Conservation (phyloP, 495 filamentous ascomycete genomes). For the Aspergillus nidulans region DNA sequence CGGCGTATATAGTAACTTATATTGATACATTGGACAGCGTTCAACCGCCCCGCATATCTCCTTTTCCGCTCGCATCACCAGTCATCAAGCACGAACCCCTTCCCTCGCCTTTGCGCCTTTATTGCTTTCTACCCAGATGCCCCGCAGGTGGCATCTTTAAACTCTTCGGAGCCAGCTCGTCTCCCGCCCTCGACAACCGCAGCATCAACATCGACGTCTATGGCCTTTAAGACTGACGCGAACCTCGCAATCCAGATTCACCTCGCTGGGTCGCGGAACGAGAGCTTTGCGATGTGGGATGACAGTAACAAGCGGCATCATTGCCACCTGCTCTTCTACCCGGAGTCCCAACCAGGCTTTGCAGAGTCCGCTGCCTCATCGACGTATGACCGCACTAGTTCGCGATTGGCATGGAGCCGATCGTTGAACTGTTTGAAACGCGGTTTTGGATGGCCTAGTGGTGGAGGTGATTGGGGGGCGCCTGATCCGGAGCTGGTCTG, state of each 20-base stretch:
- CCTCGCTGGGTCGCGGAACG: conserved; percentile 45
- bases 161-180: not conserved
- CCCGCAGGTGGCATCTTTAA: conserved; percentile 4
- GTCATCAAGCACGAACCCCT: conserved; percentile 38
- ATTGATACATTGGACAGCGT: conserved; percentile 31
- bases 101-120: conserved; percentile 44
- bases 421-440: conserved; percentile 44
- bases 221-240: conserved; percentile 38
- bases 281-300: conserved; percentile 20
- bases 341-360: conserved; percentile 38
- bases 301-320: conserved; percentile 40
- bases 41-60: conserved; percentile 53
- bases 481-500: conserved; percentile 55
- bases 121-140: conserved; percentile 55
- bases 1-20: not conserved
- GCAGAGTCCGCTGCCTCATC: conserved; percentile 4
- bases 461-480: conserved; percentile 34
- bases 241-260: conserved; percentile 51
- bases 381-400: conserved; percentile 37
- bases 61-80: conserved; percentile 50
- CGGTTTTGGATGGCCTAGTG: conserved; percentile 47
- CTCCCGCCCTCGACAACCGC: conserved; percentile 23
- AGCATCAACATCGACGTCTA: conserved; percentile 21
- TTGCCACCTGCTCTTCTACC: conserved; percentile 44
- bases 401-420: conserved; percentile 52